phyloP scores from a whole-genome alignment of 108 stramenopile genomes.

The Thalassiosira profunda region DNA sequence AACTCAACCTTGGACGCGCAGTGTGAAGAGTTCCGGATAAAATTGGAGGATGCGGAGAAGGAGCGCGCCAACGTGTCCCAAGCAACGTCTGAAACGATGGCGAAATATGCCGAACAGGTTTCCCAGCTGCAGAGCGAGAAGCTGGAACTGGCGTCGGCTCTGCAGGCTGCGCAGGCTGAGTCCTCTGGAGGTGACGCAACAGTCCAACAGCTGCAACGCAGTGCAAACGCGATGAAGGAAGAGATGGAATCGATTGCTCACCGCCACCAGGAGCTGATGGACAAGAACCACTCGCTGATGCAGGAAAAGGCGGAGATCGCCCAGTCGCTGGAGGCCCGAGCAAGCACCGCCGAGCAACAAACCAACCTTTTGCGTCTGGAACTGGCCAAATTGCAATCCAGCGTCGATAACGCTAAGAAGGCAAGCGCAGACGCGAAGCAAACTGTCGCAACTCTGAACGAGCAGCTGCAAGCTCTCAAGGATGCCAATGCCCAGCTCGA shows the following conservation, averaged over 20 bases:
- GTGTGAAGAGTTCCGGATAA: conserved; percentile 19
- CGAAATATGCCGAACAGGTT: conserved; percentile 24
- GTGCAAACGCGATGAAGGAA: conserved; percentile 13
- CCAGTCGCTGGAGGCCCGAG: conserved; percentile 11
- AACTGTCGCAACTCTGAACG: conserved; percentile 21
- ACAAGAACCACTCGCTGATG: conserved; percentile 5
- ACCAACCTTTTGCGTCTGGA: conserved; percentile 10
- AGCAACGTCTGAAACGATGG: conserved; percentile 12
- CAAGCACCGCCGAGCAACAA: conserved; percentile 14
- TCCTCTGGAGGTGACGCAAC: conserved; percentile 5
- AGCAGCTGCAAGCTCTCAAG: conserved; percentile 23
- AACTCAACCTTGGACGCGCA: conserved; percentile 9
- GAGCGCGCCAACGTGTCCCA: conserved; percentile 1
- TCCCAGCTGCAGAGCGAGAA: conserved; percentile 29
- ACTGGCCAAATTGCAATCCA: conserved; percentile 6
- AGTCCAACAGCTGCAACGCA: conserved; percentile 14
- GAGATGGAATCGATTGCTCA: conserved; percentile 8
- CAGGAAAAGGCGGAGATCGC: conserved; percentile 18
- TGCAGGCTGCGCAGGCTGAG: conserved; percentile 5
- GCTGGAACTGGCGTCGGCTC: conserved; percentile 24
- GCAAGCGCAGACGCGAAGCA: conserved; percentile 5
- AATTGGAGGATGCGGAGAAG: conserved; percentile 20
- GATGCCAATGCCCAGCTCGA: conserved; percentile 20
- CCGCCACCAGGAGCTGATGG: conserved; percentile 14
- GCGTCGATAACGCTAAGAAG: conserved; percentile 10